Evolutionary conservation across 805 yeast species (phyloP).

Genomic region (Hyphopichia homilentoma): DNA sequence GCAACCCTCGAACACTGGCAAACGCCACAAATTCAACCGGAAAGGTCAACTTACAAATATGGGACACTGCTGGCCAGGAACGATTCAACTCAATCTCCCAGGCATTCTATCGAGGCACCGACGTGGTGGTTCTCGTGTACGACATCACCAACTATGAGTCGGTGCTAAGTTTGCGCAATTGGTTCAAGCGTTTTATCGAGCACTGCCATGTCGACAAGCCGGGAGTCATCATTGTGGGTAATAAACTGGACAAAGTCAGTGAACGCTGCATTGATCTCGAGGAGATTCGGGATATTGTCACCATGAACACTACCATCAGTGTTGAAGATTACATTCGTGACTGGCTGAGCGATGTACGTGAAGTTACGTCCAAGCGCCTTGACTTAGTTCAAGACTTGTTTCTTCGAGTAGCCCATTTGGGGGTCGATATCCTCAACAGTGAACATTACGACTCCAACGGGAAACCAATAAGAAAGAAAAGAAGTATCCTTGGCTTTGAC

Average conservation of each 20-base stretch:
- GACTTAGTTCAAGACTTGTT: constrained; percentile 32
- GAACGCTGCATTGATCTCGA: constrained; percentile 34
- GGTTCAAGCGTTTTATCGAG: constrained; percentile 48
- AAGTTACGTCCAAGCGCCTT: constrained; percentile 28
- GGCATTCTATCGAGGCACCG: constrained; percentile 58
- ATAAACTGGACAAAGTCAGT: constrained; percentile 39
- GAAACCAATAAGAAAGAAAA: constrained; percentile 3
- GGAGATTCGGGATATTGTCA: constrained; percentile 33
- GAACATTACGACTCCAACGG: constrained; percentile 2
- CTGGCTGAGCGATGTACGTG: constrained; percentile 32
- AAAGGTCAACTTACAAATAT: constrained; percentile 48
- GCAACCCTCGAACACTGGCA: not conserved
- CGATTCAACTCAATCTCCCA: constrained; percentile 46
- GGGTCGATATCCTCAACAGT: constrained; percentile 15
- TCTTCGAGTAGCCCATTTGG: constrained; percentile 33
- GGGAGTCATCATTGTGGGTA: constrained; percentile 50
- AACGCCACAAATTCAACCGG: constrained; percentile 6
- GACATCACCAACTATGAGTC: constrained; percentile 52
- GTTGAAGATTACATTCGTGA: constrained; percentile 25
- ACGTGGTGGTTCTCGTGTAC: constrained; percentile 50
- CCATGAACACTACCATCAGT: constrained; percentile 13
- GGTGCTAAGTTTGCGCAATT: constrained; percentile 41
- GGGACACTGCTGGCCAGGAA: constrained; percentile 50
- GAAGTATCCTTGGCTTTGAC: constrained; percentile 26
- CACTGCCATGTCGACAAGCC: constrained; percentile 47